phyloP scores from a whole-genome alignment of 768 basidiomycete species.

The Tricholoma sp. region DNA sequence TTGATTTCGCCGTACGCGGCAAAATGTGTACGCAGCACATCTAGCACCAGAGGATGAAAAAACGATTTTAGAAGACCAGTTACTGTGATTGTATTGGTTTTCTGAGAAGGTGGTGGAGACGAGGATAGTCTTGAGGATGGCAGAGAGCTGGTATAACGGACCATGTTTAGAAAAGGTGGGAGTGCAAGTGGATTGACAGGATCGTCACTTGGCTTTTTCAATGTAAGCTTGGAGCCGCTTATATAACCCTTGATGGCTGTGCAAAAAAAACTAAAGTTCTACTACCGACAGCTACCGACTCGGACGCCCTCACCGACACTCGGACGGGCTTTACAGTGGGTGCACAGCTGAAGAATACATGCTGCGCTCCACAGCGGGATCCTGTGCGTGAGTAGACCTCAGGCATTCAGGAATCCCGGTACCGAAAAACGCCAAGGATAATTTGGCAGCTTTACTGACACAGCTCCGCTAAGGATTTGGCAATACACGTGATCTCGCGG shows the following conservation, averaged over 20 bases:
- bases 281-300: not conserved
- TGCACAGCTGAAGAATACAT: not conserved
- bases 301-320: too few species aligned
- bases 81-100: slow-evolving; percentile 83
- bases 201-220: not conserved
- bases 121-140: slow-evolving; percentile 14
- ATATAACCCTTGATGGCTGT: slow-evolving; percentile 5
- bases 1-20: slow-evolving; percentile 74
- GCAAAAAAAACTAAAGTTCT: not conserved
- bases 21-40: slow-evolving; percentile 70
- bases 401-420: too few species aligned
- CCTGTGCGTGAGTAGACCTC: not conserved
- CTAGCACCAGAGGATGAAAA: slow-evolving; percentile 67
- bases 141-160: slow-evolving; percentile 10
- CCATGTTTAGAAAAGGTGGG: slow-evolving; percentile 1
- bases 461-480: too few species aligned
- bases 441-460: too few species aligned
- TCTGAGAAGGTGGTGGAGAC: slow-evolving; percentile 16
- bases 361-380: not conserved
- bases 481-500: too few species aligned
- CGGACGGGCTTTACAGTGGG: too few species aligned
- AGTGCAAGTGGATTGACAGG: not conserved
- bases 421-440: too few species aligned
- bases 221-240: slow-evolving; percentile 1
- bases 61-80: slow-evolving; percentile 72